Conservation (phyloP, 176 grass and related monocot species). For the Bolboschoenus planiculmis region DNA sequence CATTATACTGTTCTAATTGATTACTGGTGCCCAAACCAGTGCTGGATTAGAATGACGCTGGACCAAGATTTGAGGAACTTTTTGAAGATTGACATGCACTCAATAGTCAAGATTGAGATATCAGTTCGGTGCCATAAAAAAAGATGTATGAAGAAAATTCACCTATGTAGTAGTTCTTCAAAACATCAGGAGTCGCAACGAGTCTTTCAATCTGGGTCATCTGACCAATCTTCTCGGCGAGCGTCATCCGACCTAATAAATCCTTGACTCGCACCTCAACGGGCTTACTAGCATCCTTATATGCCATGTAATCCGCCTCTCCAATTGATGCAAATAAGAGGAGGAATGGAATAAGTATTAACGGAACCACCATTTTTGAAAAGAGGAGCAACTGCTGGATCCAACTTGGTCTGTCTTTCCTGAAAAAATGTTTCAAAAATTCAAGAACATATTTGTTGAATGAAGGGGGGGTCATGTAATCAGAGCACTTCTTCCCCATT, state of each 20-base stretch:
- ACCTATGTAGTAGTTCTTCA: conserved; percentile 75
- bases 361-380: conserved; percentile 60
- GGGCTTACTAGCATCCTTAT: conserved; percentile 49
- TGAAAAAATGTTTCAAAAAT: conserved; percentile 1
- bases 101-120: not conserved
- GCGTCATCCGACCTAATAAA: conserved; percentile 59
- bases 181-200: conserved; percentile 54
- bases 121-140: not conserved
- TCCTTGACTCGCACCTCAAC: conserved; percentile 53
- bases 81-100: not conserved
- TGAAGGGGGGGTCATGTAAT: not conserved
- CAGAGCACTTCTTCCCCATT: not conserved
- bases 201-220: conserved; percentile 95
- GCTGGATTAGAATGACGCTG: not conserved
- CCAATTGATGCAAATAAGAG: conserved; percentile 41
- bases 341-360: conserved; percentile 35
- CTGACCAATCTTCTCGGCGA: conserved; percentile 89
- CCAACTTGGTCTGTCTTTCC: not conserved
- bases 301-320: conserved; percentile 35
- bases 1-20: not conserved
- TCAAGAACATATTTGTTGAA: not conserved
- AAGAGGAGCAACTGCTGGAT: conserved; percentile 21
- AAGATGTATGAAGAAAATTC: not conserved
- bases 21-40: not conserved
- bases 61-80: too few relatives aligned